These are phyloP conservation scores for Fragilariopsis cylindrus DNA, from an alignment of 108 stramenopile species.

Conservation along the genomic window DNA sequence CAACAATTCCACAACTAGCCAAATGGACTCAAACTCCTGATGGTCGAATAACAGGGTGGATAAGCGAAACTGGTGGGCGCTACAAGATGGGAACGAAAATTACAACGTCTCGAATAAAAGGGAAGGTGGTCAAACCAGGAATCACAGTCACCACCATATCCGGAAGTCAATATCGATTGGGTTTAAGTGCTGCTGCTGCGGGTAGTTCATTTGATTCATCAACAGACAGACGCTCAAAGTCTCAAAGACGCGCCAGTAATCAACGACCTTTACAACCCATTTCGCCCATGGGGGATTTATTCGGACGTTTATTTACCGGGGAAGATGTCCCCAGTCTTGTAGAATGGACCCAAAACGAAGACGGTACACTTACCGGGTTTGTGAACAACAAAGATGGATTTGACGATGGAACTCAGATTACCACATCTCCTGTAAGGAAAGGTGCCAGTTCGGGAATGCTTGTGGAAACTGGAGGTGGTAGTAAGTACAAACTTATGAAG, in stretches of 20 bases:
- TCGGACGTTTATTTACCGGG: conserved; percentile 2
- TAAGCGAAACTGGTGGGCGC: not conserved
- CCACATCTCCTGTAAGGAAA: conserved; percentile 77
- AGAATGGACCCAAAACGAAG: conserved; percentile 71
- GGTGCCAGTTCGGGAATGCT: conserved; percentile 68
- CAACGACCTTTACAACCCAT: not conserved
- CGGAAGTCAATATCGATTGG: conserved; percentile 76
- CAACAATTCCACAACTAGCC: conserved; percentile 10
- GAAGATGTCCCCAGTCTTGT: conserved; percentile 55
- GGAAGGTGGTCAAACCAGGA: conserved; percentile 70
- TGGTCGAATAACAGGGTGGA: conserved; percentile 12
- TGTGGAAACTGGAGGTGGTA: conserved; percentile 75
- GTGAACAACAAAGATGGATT: conserved; percentile 75
- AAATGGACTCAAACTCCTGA: conserved; percentile 20
- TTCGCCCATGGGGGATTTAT: not conserved
- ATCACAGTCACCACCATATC: conserved; percentile 65
- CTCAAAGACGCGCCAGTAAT: not conserved
- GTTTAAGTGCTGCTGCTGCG: not conserved
- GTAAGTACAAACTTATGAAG: conserved; percentile 73
- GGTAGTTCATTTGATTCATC: not conserved
- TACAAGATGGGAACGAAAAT: conserved; percentile 74
- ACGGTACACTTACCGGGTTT: conserved; percentile 77
- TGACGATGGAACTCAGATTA: conserved; percentile 75
- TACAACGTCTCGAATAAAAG: conserved; percentile 70
- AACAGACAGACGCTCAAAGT: not conserved